A percentile compares a stretch with the other conserved stretches of the same genome.
phyloP scores from a whole-genome alignment of 192 early-diverging fungal genomes.

The Linnemannia hyalina region DNA sequence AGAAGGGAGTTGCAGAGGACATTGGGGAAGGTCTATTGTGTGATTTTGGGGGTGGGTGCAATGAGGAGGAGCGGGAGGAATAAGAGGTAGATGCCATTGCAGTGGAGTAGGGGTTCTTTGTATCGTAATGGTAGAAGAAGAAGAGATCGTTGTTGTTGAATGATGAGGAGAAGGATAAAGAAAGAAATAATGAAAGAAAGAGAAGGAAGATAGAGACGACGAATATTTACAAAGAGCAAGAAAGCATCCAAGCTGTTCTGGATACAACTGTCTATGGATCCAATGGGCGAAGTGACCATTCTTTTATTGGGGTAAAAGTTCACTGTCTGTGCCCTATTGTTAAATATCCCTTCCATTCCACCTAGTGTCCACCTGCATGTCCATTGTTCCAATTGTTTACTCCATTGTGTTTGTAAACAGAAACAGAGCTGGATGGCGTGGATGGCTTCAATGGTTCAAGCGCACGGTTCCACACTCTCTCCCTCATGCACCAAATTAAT shows the following conservation, averaged over 20 bases:
- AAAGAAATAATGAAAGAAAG: not conserved
- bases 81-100: not conserved
- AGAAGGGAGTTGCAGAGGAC: not conserved
- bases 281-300: too few relatives aligned
- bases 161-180: not conserved
- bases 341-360: too few relatives aligned
- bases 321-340: too few relatives aligned
- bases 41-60: not conserved
- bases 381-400: too few relatives aligned
- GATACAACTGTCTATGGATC: not conserved
- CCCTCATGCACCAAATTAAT: too few relatives aligned
- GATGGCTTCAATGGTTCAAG: not conserved
- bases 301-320: too few relatives aligned
- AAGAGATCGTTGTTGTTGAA: not conserved
- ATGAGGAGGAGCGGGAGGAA: not conserved
- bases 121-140: not conserved
- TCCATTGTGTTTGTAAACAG: too few relatives aligned
- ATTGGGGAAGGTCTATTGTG: not conserved
- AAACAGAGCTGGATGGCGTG: too few relatives aligned
- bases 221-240: not conserved
- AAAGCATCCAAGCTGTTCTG: not conserved
- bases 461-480: not conserved
- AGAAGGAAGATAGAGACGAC: not conserved
- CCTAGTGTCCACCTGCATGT: too few relatives aligned
- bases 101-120: not conserved